These are phyloP conservation scores for Salicornia ramosissima DNA, from an alignment of 148 eudicot genomes.

Conservation along the genomic window DNA sequence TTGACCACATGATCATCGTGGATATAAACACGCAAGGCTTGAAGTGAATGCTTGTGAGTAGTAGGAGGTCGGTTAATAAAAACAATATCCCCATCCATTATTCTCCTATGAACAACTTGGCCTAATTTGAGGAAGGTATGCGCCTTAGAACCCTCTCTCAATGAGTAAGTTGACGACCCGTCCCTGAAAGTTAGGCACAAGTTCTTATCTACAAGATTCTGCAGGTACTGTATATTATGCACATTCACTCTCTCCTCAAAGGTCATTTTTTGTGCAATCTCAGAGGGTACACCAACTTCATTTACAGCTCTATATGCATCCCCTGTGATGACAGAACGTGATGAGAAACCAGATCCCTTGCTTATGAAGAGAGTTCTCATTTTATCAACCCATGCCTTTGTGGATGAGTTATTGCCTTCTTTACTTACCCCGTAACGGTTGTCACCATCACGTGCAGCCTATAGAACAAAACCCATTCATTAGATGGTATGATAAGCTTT, in stretches of 20 bases:
- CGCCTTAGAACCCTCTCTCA: constrained; percentile 93
- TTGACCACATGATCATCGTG: constrained; percentile 86
- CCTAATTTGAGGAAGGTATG: constrained; percentile 82
- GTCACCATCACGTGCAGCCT: constrained; percentile 84
- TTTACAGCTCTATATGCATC: constrained; percentile 74
- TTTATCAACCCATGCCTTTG: constrained; percentile 94
- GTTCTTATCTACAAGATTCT: constrained; percentile 77
- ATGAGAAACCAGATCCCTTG: constrained; percentile 94
- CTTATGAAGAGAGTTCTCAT: constrained; percentile 88
- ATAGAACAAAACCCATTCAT: not conserved
- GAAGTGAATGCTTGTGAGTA: constrained; percentile 89
- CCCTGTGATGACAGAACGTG: constrained; percentile 90
- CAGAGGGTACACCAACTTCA: constrained; percentile 85
- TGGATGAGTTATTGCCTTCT: constrained; percentile 48
- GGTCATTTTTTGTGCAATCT: constrained; percentile 79
- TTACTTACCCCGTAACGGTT: constrained; percentile 54
- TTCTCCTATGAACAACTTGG: constrained; percentile 75
- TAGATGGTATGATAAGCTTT: not conserved
- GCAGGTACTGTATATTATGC: constrained; percentile 61
- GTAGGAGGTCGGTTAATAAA: constrained; percentile 96
- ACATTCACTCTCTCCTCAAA: constrained; percentile 82
- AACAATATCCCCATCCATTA: constrained; percentile 91
- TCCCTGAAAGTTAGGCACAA: constrained; percentile 72
- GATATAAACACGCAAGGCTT: constrained; percentile 69
- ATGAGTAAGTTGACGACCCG: constrained; percentile 62